A percentile compares a stretch with the other conserved stretches of the same genome.
Evolutionary conservation across 2,329 filamentous ascomycete genomes (phyloP).

Genomic region (Lasiodiplodia theobromae): DNA sequence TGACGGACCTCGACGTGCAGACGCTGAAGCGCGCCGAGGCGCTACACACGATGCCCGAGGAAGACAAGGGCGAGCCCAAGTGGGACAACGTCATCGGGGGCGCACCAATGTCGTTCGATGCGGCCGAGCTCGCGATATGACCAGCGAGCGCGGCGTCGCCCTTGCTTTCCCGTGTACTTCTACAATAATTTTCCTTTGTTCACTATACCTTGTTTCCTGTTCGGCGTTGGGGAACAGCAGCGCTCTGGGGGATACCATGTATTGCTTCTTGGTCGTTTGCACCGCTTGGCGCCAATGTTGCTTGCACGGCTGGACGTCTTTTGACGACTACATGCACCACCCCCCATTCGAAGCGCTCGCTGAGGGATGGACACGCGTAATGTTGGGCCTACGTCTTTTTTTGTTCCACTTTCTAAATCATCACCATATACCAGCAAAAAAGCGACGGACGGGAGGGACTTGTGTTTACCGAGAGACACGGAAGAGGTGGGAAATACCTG

Average conservation of each 20-base stretch:
- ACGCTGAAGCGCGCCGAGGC: slow-evolving; percentile 88
- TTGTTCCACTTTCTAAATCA: neutral
- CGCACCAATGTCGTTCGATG: slow-evolving; percentile 16
- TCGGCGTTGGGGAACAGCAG: slow-evolving; percentile 25
- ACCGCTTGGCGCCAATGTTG: slow-evolving; percentile 21
- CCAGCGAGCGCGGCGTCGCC: neutral
- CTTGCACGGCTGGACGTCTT: slow-evolving; percentile 9
- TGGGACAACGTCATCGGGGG: slow-evolving; percentile 67
- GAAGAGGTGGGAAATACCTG: neutral
- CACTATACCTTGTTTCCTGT: slow-evolving; percentile 13
- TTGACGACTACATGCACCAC: slow-evolving; percentile 2
- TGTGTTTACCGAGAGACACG: slow-evolving; percentile 11
- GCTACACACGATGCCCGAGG: slow-evolving; percentile 78
- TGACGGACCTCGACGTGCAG: slow-evolving; percentile 92
- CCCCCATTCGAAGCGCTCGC: slow-evolving; percentile 27
- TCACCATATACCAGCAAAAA: slow-evolving; percentile 27
- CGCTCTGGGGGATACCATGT: slow-evolving; percentile 26
- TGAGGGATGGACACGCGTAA: slow-evolving; percentile 24
- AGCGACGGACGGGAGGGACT: slow-evolving; percentile 21
- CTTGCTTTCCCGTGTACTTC: slow-evolving; percentile 18
- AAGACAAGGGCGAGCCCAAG: slow-evolving; percentile 87
- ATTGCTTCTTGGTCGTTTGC: slow-evolving; percentile 15
- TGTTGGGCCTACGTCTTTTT: slow-evolving; percentile 18
- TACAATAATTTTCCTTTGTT: slow-evolving; percentile 4
- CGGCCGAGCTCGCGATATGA: slow-evolving; percentile 20